phyloP scores from a whole-genome alignment of 768 basidiomycete genomes.

The Stropharia rugosoannulata region DNA sequence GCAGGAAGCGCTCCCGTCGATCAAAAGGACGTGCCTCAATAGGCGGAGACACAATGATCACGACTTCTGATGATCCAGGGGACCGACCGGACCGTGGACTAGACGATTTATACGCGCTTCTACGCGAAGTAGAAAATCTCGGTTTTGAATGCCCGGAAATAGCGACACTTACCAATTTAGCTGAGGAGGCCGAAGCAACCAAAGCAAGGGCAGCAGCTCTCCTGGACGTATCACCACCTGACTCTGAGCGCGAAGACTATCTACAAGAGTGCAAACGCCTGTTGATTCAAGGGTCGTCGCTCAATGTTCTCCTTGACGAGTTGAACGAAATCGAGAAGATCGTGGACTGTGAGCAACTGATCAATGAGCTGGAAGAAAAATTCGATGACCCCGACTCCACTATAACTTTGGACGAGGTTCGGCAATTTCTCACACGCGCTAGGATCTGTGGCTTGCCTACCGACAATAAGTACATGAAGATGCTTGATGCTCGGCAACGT shows the following conservation, averaged over 20 bases:
- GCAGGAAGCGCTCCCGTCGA: slow-evolving; percentile 71
- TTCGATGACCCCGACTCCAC: slow-evolving; percentile 58
- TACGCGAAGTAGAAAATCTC: slow-evolving; percentile 71
- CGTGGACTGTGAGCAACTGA: slow-evolving; percentile 74
- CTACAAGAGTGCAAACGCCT: slow-evolving; percentile 72
- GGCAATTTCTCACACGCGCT: slow-evolving; percentile 69
- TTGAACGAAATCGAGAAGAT: slow-evolving; percentile 76
- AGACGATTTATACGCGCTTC: slow-evolving; percentile 65
- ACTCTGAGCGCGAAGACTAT: slow-evolving; percentile 51
- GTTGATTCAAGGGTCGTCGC: slow-evolving; percentile 64
- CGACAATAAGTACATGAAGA: slow-evolving; percentile 64
- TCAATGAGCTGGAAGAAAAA: slow-evolving; percentile 73
- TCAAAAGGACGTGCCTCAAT: slow-evolving; percentile 52
- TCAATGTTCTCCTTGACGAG: slow-evolving; percentile 86
- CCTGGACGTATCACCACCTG: slow-evolving; percentile 40
- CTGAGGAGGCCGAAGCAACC: slow-evolving; percentile 63
- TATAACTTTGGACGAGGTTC: slow-evolving; percentile 76
- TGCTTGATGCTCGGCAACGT: slow-evolving; percentile 61
- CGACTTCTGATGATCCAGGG: slow-evolving; percentile 50
- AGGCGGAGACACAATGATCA: slow-evolving; percentile 30
- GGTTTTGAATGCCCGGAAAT: slow-evolving; percentile 89
- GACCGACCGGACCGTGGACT: slow-evolving; percentile 73
- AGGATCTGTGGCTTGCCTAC: slow-evolving; percentile 60
- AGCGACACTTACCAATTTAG: slow-evolving; percentile 47
- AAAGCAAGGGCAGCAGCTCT: slow-evolving; percentile 54